Evolutionary conservation across 768 basidiomycete genomes (phyloP), one percentile per base, ranked within the genome.

Genomic region (Auriculariales sp.): DNA sequence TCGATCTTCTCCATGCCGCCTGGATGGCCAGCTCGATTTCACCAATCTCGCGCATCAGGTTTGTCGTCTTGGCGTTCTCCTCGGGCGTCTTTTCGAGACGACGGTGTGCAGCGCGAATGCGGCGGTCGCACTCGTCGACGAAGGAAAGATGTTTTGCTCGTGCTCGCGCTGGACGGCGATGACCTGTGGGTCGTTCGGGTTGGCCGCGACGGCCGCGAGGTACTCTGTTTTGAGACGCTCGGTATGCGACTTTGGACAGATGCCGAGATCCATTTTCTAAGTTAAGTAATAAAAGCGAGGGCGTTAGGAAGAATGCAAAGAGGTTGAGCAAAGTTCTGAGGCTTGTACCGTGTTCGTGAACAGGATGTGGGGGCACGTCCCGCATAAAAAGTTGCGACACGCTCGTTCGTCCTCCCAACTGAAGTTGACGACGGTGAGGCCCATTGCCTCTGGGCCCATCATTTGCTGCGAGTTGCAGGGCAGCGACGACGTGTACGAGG

Each of bases 371-470:
- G 95, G 95, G 63, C 95, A 99, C n/a, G 89, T 93, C 48, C 95
- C 95, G 59, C 94, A 97, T 28, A 98, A 70, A 71, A 91, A 98
- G 69, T 98, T 97, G 62, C 86, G 78, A 77, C 95, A 98, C 6
- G 98, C 94, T 74, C 97, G 97, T 58, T 94, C 92, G 66, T 93
- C 89, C 28, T 79, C 82, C 87, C 92, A 93, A 55, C 82, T 79
- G 52, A 95, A 72, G 68, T 97, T 93, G 56, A 84, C 82, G 57
- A 88, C 90, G 39, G 87, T 81, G 36, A 92, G 82, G 58, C 95
- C 95, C 90, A 99, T 94, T 17, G 95, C 92, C 69, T 99, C 94
- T 42, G 94, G 87, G n/a, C 91, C 94, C 93, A 97, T 97, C 91
- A 94, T 95, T 93, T 95, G 93, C 93, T 95, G 56, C 27, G 53